Evolutionary conservation across 129 eudicot genomes (phyloP).

Genomic region (Tanacetum coccineum): DNA sequence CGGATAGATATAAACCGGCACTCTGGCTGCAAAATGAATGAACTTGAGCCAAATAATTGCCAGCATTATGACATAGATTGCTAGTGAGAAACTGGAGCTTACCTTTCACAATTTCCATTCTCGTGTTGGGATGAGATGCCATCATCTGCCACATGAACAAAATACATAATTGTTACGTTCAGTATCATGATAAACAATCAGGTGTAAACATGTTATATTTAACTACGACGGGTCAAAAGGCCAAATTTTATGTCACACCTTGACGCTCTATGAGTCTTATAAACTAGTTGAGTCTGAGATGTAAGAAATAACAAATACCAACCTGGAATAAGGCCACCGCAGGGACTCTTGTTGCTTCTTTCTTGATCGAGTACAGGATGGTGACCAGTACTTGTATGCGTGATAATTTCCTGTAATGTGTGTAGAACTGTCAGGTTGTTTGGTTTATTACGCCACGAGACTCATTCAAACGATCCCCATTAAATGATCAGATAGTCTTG

Average conservation of each 20-base stretch:
- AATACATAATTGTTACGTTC: slow-evolving; percentile 10
- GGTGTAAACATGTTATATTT: background rate
- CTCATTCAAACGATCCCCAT: background rate
- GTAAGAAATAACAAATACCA: background rate
- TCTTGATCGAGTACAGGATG: slow-evolving; percentile 30
- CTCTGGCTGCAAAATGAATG: slow-evolving; percentile 27
- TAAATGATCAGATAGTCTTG: background rate
- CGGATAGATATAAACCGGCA: slow-evolving; percentile 46
- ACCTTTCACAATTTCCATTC: slow-evolving; percentile 31
- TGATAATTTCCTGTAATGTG: slow-evolving; percentile 39
- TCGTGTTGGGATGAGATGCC: slow-evolving; percentile 34
- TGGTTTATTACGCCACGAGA: background rate
- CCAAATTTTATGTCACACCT: background rate
- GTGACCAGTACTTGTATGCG: slow-evolving; percentile 34
- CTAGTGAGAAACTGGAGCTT: background rate
- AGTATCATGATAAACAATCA: background rate
- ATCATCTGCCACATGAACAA: slow-evolving; percentile 27
- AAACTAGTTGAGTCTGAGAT: background rate
- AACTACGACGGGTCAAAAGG: background rate
- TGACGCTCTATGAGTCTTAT: background rate
- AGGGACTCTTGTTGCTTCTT: slow-evolving; percentile 34
- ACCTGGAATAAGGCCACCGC: slow-evolving; percentile 48
- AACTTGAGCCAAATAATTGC: background rate
- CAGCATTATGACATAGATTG: background rate
- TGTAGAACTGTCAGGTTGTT: background rate